A percentile compares a stretch with the other conserved stretches of the same genome.
phyloP scores from a whole-genome alignment of 1,139 yeast genomes.

The Taphrina flavorubra region DNA sequence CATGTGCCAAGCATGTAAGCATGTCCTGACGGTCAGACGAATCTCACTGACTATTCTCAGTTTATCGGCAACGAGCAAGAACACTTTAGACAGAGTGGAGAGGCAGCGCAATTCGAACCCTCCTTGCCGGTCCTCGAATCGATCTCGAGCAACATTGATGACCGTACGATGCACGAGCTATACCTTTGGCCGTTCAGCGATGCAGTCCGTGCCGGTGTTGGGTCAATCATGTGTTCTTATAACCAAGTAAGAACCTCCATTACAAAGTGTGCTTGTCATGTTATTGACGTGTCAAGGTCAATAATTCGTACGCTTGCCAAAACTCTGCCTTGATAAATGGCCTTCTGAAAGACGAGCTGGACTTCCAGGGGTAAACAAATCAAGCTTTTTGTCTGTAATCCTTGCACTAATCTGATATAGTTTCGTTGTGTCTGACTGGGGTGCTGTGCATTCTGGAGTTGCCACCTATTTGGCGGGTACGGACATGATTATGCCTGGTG shows the following conservation, averaged over 20 bases:
- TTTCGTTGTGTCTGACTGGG: constrained; percentile 69
- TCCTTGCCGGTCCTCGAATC: constrained; percentile 41
- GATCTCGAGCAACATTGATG: constrained; percentile 60
- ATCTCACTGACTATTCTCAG: constrained; percentile 49
- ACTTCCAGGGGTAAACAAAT: constrained; percentile 62
- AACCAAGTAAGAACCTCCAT: constrained; percentile 51
- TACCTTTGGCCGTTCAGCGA: constrained; percentile 74
- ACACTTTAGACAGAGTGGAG: constrained; percentile 65
- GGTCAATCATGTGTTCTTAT: constrained; percentile 68
- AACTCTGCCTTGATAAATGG: constrained; percentile 64
- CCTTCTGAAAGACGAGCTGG: constrained; percentile 65
- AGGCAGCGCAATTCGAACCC: constrained; percentile 55
- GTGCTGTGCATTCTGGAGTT: constrained; percentile 66
- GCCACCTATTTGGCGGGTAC: constrained; percentile 64
- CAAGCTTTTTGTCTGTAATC: background rate
- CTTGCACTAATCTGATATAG: background rate
- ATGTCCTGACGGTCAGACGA: background rate
- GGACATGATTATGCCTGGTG: constrained; percentile 73
- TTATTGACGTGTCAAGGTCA: constrained; percentile 50
- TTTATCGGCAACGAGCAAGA: constrained; percentile 70
- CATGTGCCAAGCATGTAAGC: constrained; percentile 64
- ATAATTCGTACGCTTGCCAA: constrained; percentile 66
- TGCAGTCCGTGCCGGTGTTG: constrained; percentile 65
- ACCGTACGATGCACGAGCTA: constrained; percentile 67
- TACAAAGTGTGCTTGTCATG: background rate